Conservation (phyloP, 73 alveolate species). For the Symbiodinium pilosum region DNA sequence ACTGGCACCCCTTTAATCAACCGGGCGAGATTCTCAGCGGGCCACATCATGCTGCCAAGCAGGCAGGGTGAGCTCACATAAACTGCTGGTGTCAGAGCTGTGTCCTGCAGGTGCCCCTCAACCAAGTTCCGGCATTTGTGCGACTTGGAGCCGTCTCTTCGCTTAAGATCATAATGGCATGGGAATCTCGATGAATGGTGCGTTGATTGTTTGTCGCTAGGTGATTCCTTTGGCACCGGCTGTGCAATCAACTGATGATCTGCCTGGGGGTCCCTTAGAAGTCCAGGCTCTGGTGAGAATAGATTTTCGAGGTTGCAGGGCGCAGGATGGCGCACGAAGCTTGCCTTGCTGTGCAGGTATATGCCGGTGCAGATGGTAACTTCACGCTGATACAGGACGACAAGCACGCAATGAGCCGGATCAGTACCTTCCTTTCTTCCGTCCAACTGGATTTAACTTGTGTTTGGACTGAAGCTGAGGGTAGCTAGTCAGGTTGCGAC, state of each 20-base stretch:
- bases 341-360: slow-evolving; percentile 16
- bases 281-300: slow-evolving; percentile 23
- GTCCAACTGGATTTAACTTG: too few species aligned
- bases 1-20: slow-evolving; percentile 57
- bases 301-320: neutral
- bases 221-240: slow-evolving; percentile 18
- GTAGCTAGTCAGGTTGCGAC: too few species aligned
- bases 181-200: neutral
- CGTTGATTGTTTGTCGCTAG: neutral
- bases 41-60: slow-evolving; percentile 4
- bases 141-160: slow-evolving; percentile 19
- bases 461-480: too few species aligned
- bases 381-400: slow-evolving; percentile 57
- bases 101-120: slow-evolving; percentile 16
- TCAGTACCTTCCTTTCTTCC: too few species aligned
- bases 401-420: too few species aligned
- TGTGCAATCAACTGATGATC: neutral
- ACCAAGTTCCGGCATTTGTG: slow-evolving; percentile 33
- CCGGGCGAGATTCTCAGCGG: slow-evolving; percentile 41
- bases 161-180: neutral
- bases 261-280: slow-evolving; percentile 73
- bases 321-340: too few species aligned
- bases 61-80: too few species aligned
- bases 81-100: neutral
- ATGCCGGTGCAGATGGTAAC: slow-evolving; percentile 53